Percentiles rank a stretch among this genome's conserved stretches.
Conservation (phyloP, 2,329 filamentous ascomycete genomes). For the Arthrinium phaeospermum region DNA sequence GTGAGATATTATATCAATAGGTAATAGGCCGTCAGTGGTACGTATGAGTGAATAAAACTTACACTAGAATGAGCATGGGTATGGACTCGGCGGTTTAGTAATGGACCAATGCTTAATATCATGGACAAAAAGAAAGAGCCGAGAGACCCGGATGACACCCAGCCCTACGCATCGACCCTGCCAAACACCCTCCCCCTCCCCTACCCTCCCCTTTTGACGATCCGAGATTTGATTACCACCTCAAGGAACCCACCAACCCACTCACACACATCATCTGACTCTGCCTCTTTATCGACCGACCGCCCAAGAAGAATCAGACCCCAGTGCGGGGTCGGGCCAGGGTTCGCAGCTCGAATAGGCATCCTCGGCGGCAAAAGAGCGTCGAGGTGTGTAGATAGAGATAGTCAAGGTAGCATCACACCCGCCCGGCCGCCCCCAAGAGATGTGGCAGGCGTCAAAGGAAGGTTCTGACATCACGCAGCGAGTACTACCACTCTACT, state of each 20-base stretch:
- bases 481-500: not conserved
- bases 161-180: not conserved
- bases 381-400: not conserved
- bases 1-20: no score
- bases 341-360: not conserved
- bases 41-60: no score
- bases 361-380: not conserved
- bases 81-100: not conserved
- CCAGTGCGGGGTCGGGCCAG: not conserved
- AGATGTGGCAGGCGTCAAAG: not conserved
- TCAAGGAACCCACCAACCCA: not conserved
- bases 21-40: no score
- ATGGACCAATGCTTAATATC: not conserved
- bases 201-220: not conserved
- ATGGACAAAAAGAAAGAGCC: slow-evolving; percentile 9
- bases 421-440: not conserved
- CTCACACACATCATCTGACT: not conserved
- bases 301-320: not conserved
- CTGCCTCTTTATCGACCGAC: not conserved
- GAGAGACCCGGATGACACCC: not conserved
- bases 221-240: slow-evolving; percentile 13
- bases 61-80: not conserved
- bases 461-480: not conserved
- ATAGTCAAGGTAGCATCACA: not conserved
- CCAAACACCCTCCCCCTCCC: not conserved